Conservation (phyloP, 768 basidiomycete genomes). For the Jaapia argillacea region DNA sequence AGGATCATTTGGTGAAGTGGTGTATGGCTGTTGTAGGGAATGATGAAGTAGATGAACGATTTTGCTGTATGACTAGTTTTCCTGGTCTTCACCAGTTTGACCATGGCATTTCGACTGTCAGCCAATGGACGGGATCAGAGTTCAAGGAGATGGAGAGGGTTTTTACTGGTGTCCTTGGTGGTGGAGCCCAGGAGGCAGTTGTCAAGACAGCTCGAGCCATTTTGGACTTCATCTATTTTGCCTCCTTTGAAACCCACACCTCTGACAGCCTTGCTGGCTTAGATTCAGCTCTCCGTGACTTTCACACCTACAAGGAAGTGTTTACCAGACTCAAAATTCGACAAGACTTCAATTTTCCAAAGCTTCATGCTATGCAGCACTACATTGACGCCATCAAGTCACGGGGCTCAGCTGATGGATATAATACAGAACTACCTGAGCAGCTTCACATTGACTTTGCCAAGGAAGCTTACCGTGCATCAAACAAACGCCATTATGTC, state of each 20-base stretch:
- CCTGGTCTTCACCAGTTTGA: constrained; percentile 28
- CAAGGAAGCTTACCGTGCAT: no score
- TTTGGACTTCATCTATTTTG: constrained; percentile 18
- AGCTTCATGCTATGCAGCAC: constrained; percentile 15
- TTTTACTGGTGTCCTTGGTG: constrained; percentile 12
- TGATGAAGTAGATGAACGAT: constrained; percentile 27
- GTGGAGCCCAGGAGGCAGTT: constrained; percentile 12
- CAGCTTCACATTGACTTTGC: no score
- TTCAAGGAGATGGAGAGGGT: constrained; percentile 23
- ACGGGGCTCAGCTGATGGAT: constrained; percentile 13
- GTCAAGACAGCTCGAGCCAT: constrained; percentile 14
- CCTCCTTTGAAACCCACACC: constrained; percentile 16
- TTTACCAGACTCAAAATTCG: constrained; percentile 15
- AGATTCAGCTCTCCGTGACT: constrained; percentile 8
- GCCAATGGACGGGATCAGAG: constrained; percentile 35
- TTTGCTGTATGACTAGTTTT: constrained; percentile 19
- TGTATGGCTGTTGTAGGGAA: constrained; percentile 3
- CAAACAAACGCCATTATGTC: constrained; percentile 14
- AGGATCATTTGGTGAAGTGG: constrained; percentile 29
- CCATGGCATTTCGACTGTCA: constrained; percentile 27
- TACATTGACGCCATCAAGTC: constrained; percentile 11
- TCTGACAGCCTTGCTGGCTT: constrained; percentile 9
- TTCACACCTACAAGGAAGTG: constrained; percentile 17
- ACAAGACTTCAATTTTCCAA: constrained; percentile 20
- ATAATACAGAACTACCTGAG: constrained; percentile 19